A percentile compares a stretch with the other conserved stretches of the same genome.
Conservation (phyloP, 768 basidiomycete species). For the Trametes maxima region DNA sequence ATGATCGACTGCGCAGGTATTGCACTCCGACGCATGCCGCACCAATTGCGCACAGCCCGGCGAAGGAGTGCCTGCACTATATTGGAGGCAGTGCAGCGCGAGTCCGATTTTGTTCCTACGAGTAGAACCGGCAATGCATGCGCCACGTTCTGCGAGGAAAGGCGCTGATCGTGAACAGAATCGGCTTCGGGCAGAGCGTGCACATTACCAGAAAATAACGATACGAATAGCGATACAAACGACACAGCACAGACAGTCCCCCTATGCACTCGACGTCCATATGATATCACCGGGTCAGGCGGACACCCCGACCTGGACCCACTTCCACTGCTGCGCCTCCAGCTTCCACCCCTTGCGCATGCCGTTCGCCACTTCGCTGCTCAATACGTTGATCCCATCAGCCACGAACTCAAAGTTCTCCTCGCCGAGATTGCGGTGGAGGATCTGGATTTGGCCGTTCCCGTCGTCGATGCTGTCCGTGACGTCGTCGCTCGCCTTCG, state of each 20-base stretch:
- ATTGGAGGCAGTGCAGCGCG: no score
- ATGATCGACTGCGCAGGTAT: constrained; percentile 5
- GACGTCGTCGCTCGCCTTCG: constrained; percentile 13
- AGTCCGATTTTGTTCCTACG: no score
- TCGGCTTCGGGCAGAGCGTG: neutral
- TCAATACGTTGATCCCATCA: constrained; percentile 34
- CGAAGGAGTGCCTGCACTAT: no score
- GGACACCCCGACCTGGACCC: constrained; percentile 27
- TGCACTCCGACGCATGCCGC: neutral
- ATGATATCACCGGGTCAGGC: neutral
- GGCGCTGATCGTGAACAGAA: no score
- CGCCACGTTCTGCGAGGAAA: no score
- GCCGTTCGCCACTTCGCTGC: constrained; percentile 28
- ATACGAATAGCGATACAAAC: constrained; percentile 18
- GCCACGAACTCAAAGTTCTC: constrained; percentile 32
- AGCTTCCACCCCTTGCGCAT: constrained; percentile 36
- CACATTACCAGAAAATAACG: constrained; percentile 9
- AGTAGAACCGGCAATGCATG: no score
- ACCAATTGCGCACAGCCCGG: constrained; percentile 5
- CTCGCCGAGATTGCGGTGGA: constrained; percentile 29
- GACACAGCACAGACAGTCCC: neutral
- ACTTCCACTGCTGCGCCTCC: constrained; percentile 35
- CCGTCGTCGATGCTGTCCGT: constrained; percentile 4
- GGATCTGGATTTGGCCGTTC: constrained; percentile 22
- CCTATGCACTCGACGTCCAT: neutral